Evolutionary conservation across 164 flowering plant genomes (phyloP).

Genomic region (Annona squamosa): DNA sequence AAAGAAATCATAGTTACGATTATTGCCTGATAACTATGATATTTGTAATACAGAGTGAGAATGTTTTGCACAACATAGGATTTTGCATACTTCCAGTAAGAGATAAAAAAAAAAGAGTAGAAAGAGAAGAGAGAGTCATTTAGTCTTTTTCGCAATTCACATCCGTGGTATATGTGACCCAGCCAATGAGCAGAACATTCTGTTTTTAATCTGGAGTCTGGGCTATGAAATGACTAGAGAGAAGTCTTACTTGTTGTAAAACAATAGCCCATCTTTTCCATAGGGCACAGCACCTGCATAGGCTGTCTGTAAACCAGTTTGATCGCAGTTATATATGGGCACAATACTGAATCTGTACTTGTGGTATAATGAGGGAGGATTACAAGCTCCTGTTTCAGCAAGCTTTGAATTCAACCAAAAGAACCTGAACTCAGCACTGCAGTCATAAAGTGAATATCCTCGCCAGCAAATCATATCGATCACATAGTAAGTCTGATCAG

Average conservation of each 20-base stretch:
- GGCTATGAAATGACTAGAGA: background rate
- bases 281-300: constrained; percentile 63
- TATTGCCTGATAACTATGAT: no score
- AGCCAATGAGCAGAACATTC: background rate
- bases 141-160: background rate
- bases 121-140: no score
- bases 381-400: constrained; percentile 74
- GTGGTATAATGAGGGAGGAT: constrained; percentile 67
- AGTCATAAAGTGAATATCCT: constrained; percentile 78
- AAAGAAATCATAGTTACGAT: no score
- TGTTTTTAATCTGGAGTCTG: background rate
- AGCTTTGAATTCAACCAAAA: constrained; percentile 97
- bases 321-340: constrained; percentile 71
- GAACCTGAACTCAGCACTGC: constrained; percentile 89
- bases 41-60: no score
- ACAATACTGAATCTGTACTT: constrained; percentile 68
- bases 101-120: no score
- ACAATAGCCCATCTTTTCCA: constrained; percentile 76
- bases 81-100: no score
- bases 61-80: no score
- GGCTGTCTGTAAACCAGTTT: constrained; percentile 55
- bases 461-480: constrained; percentile 96
- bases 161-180: background rate
- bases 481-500: constrained; percentile 87
- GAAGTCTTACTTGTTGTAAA: constrained; percentile 78